Evolutionary conservation across 2,329 filamentous ascomycete genomes (phyloP).

Genomic region (Passalora sequoiae): DNA sequence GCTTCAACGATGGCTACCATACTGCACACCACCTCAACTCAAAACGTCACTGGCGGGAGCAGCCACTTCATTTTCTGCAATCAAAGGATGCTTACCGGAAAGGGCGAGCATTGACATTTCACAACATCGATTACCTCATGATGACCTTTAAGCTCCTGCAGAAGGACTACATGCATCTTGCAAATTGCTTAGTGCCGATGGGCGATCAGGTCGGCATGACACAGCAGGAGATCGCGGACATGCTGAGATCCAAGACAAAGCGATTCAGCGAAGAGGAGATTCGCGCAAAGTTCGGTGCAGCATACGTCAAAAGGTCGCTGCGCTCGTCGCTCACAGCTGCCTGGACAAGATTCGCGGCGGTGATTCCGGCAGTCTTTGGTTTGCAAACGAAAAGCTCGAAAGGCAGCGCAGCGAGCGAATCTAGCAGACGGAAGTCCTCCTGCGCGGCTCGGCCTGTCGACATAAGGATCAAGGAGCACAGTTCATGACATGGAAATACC

Average conservation of each 20-base stretch:
- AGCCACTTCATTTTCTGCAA: slow-evolving; percentile 67
- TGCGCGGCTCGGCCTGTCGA: neutral
- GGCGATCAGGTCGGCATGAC: slow-evolving; percentile 64
- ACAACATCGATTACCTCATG: slow-evolving; percentile 76
- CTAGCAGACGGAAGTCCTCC: neutral
- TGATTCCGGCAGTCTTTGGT: neutral
- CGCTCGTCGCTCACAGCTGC: neutral
- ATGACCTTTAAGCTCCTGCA: slow-evolving; percentile 63
- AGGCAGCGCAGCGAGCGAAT: neutral
- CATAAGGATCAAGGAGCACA: neutral
- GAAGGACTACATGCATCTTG: slow-evolving; percentile 67
- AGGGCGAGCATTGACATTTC: slow-evolving; percentile 69
- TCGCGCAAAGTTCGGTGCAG: slow-evolving; percentile 46
- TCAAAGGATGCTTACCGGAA: slow-evolving; percentile 62
- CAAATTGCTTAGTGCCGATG: slow-evolving; percentile 67
- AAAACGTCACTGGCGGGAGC: slow-evolving; percentile 73
- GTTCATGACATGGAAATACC: too few species aligned
- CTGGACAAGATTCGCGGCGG: neutral
- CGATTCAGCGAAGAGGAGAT: slow-evolving; percentile 63
- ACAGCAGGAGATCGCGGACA: slow-evolving; percentile 56
- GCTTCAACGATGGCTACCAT: slow-evolving; percentile 79
- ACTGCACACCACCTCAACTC: slow-evolving; percentile 77
- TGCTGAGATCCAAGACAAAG: slow-evolving; percentile 62
- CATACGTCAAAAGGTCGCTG: neutral
- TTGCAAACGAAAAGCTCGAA: neutral